These are phyloP conservation scores for Salix koriyanagi DNA, from an alignment of 345 rosid species.

Conservation along the genomic window DNA sequence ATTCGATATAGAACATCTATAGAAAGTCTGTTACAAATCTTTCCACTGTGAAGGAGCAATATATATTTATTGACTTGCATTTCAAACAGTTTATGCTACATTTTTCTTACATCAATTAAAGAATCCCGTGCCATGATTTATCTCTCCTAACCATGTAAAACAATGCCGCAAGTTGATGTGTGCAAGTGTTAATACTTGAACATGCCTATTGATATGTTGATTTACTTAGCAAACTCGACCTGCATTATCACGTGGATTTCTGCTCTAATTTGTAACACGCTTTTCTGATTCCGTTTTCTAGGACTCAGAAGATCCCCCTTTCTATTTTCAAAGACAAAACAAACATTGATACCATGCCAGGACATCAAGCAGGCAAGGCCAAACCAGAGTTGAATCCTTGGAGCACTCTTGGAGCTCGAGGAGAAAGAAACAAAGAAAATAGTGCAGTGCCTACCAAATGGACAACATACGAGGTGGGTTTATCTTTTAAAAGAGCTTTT, in stretches of 20 bases:
- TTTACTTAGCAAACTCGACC: not conserved
- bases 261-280: not conserved
- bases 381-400: slow-evolving; percentile 51
- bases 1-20: not conserved
- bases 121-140: not conserved
- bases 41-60: not conserved
- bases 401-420: slow-evolving; percentile 60
- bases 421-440: slow-evolving; percentile 94
- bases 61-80: not conserved
- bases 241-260: not conserved
- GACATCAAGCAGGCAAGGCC: slow-evolving; percentile 38
- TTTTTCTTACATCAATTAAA: not conserved
- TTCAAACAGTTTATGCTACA: not conserved
- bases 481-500: not conserved
- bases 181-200: not conserved
- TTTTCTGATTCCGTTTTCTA: slow-evolving; percentile 18
- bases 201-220: not conserved
- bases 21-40: not conserved
- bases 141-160: not conserved
- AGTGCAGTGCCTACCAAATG: slow-evolving; percentile 68
- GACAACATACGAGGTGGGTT: slow-evolving; percentile 68
- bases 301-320: slow-evolving; percentile 48
- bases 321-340: slow-evolving; percentile 56
- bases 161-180: not conserved
- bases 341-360: slow-evolving; percentile 26